phyloP scores from a whole-genome alignment of 495 filamentous ascomycete species.

The Pseudoneurospora amorphoporcata region DNA sequence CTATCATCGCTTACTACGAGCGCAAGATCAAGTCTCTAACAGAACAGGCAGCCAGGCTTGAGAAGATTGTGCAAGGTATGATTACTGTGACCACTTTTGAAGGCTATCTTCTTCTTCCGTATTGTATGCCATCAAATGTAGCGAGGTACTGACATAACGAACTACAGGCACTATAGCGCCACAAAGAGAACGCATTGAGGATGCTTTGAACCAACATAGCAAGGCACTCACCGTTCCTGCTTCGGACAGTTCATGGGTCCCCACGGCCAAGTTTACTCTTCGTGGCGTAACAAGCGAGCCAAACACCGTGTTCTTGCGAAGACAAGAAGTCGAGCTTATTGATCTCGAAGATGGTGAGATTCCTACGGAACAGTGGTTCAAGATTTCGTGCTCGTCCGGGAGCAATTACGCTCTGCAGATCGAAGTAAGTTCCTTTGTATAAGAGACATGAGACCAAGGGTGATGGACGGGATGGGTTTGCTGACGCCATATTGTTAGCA shows the following conservation, averaged over 20 bases:
- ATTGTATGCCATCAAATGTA: background rate
- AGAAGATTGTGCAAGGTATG: constrained; percentile 13
- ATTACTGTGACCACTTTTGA: background rate
- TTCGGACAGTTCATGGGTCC: constrained; percentile 25
- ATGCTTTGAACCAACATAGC: background rate
- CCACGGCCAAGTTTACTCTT: constrained; percentile 27
- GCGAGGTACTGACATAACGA: background rate
- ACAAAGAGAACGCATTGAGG: background rate
- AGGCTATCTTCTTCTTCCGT: background rate
- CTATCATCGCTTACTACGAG: constrained; percentile 9
- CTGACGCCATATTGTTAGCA: constrained; percentile 9
- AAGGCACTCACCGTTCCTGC: constrained; percentile 21
- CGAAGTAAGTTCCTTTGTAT: constrained; percentile 19
- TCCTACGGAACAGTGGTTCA: constrained; percentile 34
- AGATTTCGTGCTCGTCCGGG: constrained; percentile 19
- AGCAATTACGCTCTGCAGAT: constrained; percentile 20
- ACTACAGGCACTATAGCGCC: background rate
- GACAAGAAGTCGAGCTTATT: constrained; percentile 15
- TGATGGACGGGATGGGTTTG: background rate
- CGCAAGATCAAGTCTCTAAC: constrained; percentile 10
- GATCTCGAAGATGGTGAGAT: constrained; percentile 6
- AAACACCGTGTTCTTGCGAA: constrained; percentile 29
- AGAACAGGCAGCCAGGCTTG: constrained; percentile 7
- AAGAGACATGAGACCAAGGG: constrained; percentile 5
- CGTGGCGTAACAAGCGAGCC: constrained; percentile 28